A percentile compares a stretch with the other conserved stretches of the same genome.
Conservation (phyloP, 768 basidiomycete genomes). For the Tricholoma matsutake region DNA sequence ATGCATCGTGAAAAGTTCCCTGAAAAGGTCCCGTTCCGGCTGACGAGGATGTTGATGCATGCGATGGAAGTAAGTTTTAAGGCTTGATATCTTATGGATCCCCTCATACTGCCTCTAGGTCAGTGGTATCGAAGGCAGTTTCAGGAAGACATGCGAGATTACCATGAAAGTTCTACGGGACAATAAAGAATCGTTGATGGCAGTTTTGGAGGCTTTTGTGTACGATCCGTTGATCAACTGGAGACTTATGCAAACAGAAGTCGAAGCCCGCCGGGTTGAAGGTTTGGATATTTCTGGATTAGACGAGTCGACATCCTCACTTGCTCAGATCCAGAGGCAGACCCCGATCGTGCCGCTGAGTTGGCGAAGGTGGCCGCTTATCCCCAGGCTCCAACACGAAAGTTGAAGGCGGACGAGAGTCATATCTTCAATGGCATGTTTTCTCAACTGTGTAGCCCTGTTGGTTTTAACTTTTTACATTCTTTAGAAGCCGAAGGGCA, state of each 20-base stretch:
- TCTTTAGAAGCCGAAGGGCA: slow-evolving; percentile 43
- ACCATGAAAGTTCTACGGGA: slow-evolving; percentile 96
- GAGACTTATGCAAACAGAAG: slow-evolving; percentile 86
- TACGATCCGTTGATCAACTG: slow-evolving; percentile 98
- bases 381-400: slow-evolving; percentile 77
- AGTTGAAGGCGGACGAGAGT: slow-evolving; percentile 87
- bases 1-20: slow-evolving; percentile 99
- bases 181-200: slow-evolving; percentile 99
- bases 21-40: slow-evolving; percentile 96
- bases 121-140: slow-evolving; percentile 97
- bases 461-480: not conserved
- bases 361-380: slow-evolving; percentile 66
- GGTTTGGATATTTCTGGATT: slow-evolving; percentile 36
- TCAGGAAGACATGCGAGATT: slow-evolving; percentile 92
- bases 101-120: slow-evolving; percentile 49
- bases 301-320: slow-evolving; percentile 3
- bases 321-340: slow-evolving; percentile 38
- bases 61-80: slow-evolving; percentile 86
- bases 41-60: slow-evolving; percentile 97
- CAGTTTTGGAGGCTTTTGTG: slow-evolving; percentile 96
- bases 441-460: not conserved
- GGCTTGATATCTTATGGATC: not conserved
- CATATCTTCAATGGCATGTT: slow-evolving; percentile 85
- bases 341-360: slow-evolving; percentile 58
- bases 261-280: slow-evolving; percentile 66